Percentiles rank a stretch among this genome's conserved stretches.
phyloP scores from a whole-genome alignment of 257 asterid genomes.

The Solanum acaule region DNA sequence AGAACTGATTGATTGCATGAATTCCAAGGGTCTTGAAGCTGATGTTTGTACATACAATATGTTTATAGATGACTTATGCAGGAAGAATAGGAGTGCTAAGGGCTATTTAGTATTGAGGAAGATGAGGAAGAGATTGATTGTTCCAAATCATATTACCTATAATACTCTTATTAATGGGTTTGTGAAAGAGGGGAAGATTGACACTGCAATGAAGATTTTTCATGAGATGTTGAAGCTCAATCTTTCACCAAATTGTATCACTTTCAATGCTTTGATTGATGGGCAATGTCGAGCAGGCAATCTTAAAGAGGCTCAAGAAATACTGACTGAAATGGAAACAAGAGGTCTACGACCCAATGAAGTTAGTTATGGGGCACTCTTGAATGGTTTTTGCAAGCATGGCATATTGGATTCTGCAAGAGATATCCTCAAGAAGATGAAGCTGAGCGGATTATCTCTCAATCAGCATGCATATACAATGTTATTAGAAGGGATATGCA shows the following conservation, averaged over 20 bases:
- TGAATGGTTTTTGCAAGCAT: constrained; percentile 72
- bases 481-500: constrained; percentile 58
- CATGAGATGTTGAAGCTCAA: constrained; percentile 55
- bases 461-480: constrained; percentile 46
- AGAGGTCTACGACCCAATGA: constrained; percentile 53
- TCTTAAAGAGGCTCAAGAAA: constrained; percentile 46
- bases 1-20: constrained; percentile 68
- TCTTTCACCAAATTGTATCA: constrained; percentile 51
- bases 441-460: constrained; percentile 30
- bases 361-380: constrained; percentile 64
- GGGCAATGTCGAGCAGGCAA: constrained; percentile 65
- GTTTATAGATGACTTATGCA: constrained; percentile 66
- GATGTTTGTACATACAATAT: constrained; percentile 78
- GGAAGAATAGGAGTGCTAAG: constrained; percentile 49
- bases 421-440: constrained; percentile 42
- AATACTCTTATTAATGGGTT: constrained; percentile 78
- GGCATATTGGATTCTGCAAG: constrained; percentile 56
- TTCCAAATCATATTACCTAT: constrained; percentile 75
- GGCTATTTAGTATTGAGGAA: constrained; percentile 64
- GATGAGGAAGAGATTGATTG: constrained; percentile 54
- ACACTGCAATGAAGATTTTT: constrained; percentile 48
- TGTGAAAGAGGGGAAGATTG: constrained; percentile 67
- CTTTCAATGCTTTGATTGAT: constrained; percentile 65
- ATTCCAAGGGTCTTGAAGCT: constrained; percentile 59
- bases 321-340: constrained; percentile 53